Percentiles rank a stretch among this genome's conserved stretches.
Evolutionary conservation across 1,284 basidiomycete species (phyloP).

Genomic region (Heterobasidion parviporum): DNA sequence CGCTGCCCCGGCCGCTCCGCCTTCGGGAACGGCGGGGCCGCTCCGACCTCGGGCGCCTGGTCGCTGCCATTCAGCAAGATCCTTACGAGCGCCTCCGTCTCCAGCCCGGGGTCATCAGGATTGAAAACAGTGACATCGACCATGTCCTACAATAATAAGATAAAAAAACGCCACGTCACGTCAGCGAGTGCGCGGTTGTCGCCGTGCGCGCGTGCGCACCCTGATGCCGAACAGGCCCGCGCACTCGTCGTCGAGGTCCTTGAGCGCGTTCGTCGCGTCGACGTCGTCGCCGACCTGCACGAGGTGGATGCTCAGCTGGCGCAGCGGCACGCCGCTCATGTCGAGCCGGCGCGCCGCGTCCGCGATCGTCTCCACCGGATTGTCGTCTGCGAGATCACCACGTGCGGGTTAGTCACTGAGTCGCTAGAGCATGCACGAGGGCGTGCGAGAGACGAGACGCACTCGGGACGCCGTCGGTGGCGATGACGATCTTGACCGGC

Average conservation of each 20-base stretch:
- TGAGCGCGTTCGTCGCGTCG: slow-evolving; percentile 34
- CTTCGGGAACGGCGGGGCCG: too few relatives aligned
- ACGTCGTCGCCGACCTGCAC: slow-evolving; percentile 42
- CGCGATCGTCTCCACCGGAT: slow-evolving; percentile 39
- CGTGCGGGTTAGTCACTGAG: background rate
- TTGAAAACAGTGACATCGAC: background rate
- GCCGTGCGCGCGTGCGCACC: slow-evolving; percentile 19
- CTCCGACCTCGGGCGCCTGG: too few relatives aligned
- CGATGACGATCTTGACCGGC: slow-evolving; percentile 35
- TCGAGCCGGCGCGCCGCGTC: slow-evolving; percentile 41
- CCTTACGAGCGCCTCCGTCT: background rate
- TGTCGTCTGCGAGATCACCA: slow-evolving; percentile 33
- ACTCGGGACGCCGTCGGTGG: slow-evolving; percentile 46
- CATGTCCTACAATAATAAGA: background rate
- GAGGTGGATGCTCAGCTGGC: slow-evolving; percentile 41
- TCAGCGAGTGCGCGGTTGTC: background rate
- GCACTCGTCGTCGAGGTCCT: slow-evolving; percentile 37
- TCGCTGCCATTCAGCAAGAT: background rate
- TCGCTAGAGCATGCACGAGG: background rate
- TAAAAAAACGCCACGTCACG: too few relatives aligned
- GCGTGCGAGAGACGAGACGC: slow-evolving; percentile 9
- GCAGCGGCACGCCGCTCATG: slow-evolving; percentile 18
- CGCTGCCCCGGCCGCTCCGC: too few relatives aligned
- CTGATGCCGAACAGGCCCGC: slow-evolving; percentile 25
- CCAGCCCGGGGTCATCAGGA: background rate